These are phyloP conservation scores for Colletotrichum horii DNA, from an alignment of 2,329 filamentous ascomycete species.

Conservation along the genomic window DNA sequence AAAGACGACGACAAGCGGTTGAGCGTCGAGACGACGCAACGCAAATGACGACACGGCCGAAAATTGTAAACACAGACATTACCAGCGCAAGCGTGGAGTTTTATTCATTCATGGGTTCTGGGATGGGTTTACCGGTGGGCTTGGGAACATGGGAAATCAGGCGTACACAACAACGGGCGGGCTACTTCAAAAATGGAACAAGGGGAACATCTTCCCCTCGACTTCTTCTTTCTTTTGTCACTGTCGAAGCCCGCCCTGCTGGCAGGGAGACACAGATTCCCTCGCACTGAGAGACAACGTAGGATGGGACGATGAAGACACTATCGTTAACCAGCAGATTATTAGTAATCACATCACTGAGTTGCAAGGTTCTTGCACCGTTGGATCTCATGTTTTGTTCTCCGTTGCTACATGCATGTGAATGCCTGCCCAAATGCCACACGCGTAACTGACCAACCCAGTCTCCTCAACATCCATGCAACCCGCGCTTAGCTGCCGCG, in stretches of 20 bases:
- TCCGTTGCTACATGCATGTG: background rate
- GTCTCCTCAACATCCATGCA: background rate
- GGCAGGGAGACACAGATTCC: background rate
- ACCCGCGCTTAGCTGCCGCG: conserved; percentile 65
- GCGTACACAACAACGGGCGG: background rate
- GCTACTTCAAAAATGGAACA: background rate
- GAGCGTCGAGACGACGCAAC: background rate
- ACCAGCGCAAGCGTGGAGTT: conserved; percentile 22
- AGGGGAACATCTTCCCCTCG: background rate
- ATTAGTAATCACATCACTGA: background rate
- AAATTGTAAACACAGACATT: conserved; percentile 12
- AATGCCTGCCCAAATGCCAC: background rate
- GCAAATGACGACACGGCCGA: conserved; percentile 17
- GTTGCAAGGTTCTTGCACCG: background rate
- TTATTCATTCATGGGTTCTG: background rate
- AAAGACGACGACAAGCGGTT: background rate
- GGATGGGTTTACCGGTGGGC: background rate
- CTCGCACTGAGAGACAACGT: background rate
- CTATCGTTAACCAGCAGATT: conserved; percentile 18
- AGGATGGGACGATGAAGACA: background rate
- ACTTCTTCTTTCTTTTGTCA: background rate
- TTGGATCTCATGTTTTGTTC: background rate
- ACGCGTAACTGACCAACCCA: background rate
- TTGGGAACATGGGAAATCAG: background rate
- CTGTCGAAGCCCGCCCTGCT: background rate